Base-by-base conservation (phyloP, 768 basidiomycete species). In the Hortiboletus flavorubellus region DNA sequence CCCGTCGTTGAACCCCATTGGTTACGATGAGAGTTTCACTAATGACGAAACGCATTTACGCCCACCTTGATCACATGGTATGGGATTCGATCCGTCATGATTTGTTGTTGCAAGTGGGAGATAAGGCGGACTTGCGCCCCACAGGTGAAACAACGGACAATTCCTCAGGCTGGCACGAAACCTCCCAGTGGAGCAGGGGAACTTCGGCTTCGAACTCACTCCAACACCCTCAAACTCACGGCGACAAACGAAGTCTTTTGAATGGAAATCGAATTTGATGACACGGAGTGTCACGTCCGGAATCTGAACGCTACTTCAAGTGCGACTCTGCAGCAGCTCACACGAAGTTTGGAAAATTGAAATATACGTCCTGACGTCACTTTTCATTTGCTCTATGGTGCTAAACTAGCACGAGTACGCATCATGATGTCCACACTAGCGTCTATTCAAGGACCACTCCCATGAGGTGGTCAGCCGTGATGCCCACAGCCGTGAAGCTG, bases 261-360 rank as follows among this genome's bases (percentile, higher is more conserved):
- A 38, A 23, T 30, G 16, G 12, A 8, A 12, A 15, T 9, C 11
- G 31, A 14, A 16, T 46, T 54, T 33, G 34, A 40, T 51, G 18
- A 14, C 5, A 29, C 23, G 26, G 26, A 4, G 26, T 15, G 26
- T 46, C 33, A 18, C 47, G 41, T 42, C 42, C 47, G 46, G 42
- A 49, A 46, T 30, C 12, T 23, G 43, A n/a, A 42, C 54, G 49
- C 54, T 51, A 18, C 21, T 30, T 58, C 54, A 43, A 52, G 30
- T 38, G 56, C 18, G 40, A 50, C 31, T 46, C 48, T 40, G 34
- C 34, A 42, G 46, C 23, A 40, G 48, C 23, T 51, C 49, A 35
- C 40, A 26, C 7, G 41, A 39, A 11, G 11, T 35, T 35, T 29
- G 26, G 5, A 26, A 34, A 10, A 8, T 34, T 12, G 41, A 10